phyloP scores from a whole-genome alignment of 768 basidiomycete species.

The Tricholoma furcatifolium region DNA sequence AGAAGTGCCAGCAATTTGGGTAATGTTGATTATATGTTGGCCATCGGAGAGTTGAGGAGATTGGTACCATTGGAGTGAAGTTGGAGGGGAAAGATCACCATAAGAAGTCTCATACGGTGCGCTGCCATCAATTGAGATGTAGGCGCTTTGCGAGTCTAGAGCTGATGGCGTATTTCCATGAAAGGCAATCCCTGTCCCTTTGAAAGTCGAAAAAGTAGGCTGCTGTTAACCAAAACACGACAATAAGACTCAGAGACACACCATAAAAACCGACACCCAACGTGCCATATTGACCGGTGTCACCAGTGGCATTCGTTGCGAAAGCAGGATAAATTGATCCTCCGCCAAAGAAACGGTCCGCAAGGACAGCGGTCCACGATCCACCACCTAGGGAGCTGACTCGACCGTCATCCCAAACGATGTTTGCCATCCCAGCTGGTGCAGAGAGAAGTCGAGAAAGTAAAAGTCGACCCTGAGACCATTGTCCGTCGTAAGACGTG shows the following conservation, averaged over 20 bases:
- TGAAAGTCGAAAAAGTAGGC: too few species aligned
- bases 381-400: slow-evolving; percentile 1
- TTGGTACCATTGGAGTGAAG: slow-evolving; percentile 24
- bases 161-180: slow-evolving; percentile 13
- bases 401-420: slow-evolving; percentile 2
- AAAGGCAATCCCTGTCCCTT: slow-evolving; percentile 14
- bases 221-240: too few species aligned
- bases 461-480: too few species aligned
- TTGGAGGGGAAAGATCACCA: slow-evolving; percentile 12
- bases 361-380: neutral
- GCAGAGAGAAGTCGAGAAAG: neutral
- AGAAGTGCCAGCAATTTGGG: slow-evolving; percentile 18
- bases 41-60: slow-evolving; percentile 20
- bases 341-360: slow-evolving; percentile 3
- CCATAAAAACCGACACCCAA: neutral
- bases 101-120: slow-evolving; percentile 13
- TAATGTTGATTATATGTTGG: slow-evolving; percentile 18
- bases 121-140: slow-evolving; percentile 21
- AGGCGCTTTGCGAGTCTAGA: slow-evolving; percentile 8
- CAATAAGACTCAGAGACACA: neutral
- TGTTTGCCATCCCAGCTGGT: slow-evolving; percentile 2
- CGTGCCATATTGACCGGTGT: neutral
- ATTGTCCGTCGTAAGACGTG: too few species aligned
- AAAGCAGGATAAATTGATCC: slow-evolving; percentile 4
- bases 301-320: neutral